These are phyloP conservation scores for Plasmodiophora brassicae DNA, from an alignment of 208 protist species.

Conservation along the genomic window DNA sequence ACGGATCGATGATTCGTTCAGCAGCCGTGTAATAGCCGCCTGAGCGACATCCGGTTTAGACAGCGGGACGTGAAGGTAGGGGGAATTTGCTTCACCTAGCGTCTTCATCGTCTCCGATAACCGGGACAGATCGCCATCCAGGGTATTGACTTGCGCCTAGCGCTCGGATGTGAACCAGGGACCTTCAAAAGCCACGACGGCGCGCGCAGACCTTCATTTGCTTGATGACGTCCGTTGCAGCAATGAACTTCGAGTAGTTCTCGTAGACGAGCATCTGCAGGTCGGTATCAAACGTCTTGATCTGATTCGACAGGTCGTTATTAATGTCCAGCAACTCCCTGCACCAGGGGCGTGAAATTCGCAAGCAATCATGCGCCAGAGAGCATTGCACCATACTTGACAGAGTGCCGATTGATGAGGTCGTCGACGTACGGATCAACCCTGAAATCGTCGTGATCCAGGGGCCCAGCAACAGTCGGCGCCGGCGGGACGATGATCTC, in stretches of 20 bases:
- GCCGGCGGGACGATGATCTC: neutral
- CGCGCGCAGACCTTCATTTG: conserved; percentile 62
- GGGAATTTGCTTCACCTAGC: neutral
- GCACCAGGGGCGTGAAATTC: no score
- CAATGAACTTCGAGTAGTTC: conserved; percentile 98
- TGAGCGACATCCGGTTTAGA: neutral
- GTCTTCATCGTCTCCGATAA: neutral
- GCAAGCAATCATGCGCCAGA: neutral
- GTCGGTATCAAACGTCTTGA: conserved; percentile 79
- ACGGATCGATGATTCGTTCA: conserved; percentile 16
- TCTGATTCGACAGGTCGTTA: conserved; percentile 50
- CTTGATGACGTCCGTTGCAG: conserved; percentile 87
- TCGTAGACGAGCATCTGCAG: conserved; percentile 97
- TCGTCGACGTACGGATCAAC: neutral
- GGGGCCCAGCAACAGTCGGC: neutral
- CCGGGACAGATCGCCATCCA: neutral
- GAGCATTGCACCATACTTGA: neutral
- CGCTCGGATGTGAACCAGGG: neutral
- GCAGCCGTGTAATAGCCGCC: conserved; percentile 10
- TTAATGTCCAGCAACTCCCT: neutral
- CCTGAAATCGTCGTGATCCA: neutral
- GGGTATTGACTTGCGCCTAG: neutral
- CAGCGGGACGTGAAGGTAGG: neutral
- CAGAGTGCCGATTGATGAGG: neutral
- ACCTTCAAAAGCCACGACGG: neutral